These are phyloP conservation scores for Asterophora parasitica DNA, from an alignment of 768 basidiomycete species.

Conservation along the genomic window DNA sequence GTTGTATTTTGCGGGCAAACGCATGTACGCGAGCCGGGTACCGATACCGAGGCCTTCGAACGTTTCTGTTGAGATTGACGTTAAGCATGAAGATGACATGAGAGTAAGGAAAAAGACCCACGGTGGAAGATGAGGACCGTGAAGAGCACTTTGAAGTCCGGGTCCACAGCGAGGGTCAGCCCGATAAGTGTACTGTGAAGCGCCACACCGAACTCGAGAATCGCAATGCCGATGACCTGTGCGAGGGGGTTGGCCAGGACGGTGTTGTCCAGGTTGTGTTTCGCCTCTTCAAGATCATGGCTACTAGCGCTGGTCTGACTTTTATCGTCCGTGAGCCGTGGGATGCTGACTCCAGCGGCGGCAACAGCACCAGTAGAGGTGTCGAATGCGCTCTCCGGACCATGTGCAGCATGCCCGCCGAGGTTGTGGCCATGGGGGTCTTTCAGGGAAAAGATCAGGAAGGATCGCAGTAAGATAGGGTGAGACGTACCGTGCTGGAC, in stretches of 20 bases:
- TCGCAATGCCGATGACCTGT: constrained; percentile 82
- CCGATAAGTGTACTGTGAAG: constrained; percentile 87
- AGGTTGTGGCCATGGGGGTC: constrained; percentile 65
- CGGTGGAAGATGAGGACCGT: constrained; percentile 90
- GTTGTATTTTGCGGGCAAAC: constrained; percentile 47
- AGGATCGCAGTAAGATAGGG: constrained; percentile 1
- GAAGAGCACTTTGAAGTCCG: constrained; percentile 79
- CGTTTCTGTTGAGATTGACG: constrained; percentile 51
- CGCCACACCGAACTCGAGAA: constrained; percentile 91
- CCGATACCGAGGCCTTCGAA: constrained; percentile 96
- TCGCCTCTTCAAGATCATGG: constrained; percentile 24
- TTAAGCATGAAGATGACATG: constrained; percentile 1
- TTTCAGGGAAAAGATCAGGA: constrained; percentile 20
- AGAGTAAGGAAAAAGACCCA: constrained; percentile 34
- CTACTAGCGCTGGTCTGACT: constrained; percentile 1
- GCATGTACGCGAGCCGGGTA: constrained; percentile 77
- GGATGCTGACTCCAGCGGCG: constrained; percentile 11
- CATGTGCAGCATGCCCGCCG: constrained; percentile 63
- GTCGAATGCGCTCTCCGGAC: constrained; percentile 44
- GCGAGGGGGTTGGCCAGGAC: constrained; percentile 45
- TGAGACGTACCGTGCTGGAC: constrained; percentile 48
- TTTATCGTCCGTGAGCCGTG: constrained; percentile 17
- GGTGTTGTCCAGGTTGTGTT: constrained; percentile 7
- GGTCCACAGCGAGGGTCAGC: constrained; percentile 86
- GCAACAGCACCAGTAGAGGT: constrained; percentile 2